A percentile compares a stretch with the other conserved stretches of the same genome.
Conservation (phyloP, 2,329 filamentous ascomycete species). For the Arthrobotrys conoides region DNA sequence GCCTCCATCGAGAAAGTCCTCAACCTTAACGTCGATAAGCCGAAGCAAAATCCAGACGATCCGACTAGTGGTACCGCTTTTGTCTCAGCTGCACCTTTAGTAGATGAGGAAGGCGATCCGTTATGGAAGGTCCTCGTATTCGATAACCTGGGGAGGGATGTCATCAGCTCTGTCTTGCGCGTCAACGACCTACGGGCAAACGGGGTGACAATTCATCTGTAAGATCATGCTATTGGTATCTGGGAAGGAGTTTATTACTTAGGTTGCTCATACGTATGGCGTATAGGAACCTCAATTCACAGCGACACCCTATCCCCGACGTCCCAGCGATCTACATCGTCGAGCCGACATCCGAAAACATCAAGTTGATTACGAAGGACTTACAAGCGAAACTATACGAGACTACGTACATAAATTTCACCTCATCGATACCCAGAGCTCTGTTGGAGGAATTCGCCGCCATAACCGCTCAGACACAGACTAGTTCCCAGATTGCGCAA, state of each 20-base stretch:
- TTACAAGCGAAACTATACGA: slow-evolving; percentile 89
- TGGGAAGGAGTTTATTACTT: not conserved
- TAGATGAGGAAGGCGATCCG: slow-evolving; percentile 88
- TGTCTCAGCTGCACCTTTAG: slow-evolving; percentile 80
- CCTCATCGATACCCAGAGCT: slow-evolving; percentile 90
- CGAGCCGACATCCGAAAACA: slow-evolving; percentile 85
- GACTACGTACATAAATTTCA: slow-evolving; percentile 95
- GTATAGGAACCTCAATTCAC: slow-evolving; percentile 67
- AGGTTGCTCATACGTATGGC: not conserved
- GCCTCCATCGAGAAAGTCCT: slow-evolving; percentile 95
- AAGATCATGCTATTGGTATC: slow-evolving; percentile 65
- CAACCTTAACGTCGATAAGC: slow-evolving; percentile 85
- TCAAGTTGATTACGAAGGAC: slow-evolving; percentile 86
- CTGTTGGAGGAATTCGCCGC: slow-evolving; percentile 94
- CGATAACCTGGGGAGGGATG: slow-evolving; percentile 89
- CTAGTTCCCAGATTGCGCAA: slow-evolving; percentile 89
- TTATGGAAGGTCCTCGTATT: slow-evolving; percentile 99
- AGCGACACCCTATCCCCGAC: slow-evolving; percentile 91
- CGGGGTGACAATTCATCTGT: slow-evolving; percentile 98
- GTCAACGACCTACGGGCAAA: slow-evolving; percentile 93
- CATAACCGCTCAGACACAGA: slow-evolving; percentile 85
- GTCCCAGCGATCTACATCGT: slow-evolving; percentile 97
- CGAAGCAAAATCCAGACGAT: slow-evolving; percentile 75
- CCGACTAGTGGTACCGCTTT: slow-evolving; percentile 64
- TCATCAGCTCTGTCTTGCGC: slow-evolving; percentile 94